These are phyloP conservation scores for Entrophospora sp. DNA, from an alignment of 192 early-diverging fungal genomes.

Conservation along the genomic window DNA sequence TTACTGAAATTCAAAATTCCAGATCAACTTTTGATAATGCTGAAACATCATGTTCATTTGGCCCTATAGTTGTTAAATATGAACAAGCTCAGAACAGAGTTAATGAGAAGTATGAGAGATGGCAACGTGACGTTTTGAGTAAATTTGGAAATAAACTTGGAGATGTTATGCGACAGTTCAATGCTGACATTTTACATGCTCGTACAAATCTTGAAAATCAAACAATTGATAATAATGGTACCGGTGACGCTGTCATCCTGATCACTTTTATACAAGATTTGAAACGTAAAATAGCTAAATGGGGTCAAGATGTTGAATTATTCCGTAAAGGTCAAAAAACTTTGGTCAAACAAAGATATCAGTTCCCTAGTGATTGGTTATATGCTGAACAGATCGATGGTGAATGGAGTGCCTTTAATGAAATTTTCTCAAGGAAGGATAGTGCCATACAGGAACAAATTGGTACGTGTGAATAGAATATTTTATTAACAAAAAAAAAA, in stretches of 20 bases:
- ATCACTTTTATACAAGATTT: conserved; percentile 96
- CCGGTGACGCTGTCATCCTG: conserved; percentile 85
- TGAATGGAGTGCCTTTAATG: conserved; percentile 95
- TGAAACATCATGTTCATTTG: conserved; percentile 81
- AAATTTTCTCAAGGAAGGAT: conserved; percentile 87
- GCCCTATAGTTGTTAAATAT: conserved; percentile 83
- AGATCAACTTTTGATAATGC: conserved; percentile 95
- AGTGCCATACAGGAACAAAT: conserved; percentile 91
- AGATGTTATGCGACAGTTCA: conserved; percentile 73
- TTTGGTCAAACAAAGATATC: conserved; percentile 86
- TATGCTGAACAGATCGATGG: conserved; percentile 92
- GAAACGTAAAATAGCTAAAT: conserved; percentile 67
- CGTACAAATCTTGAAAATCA: conserved; percentile 83
- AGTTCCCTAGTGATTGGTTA: conserved; percentile 93
- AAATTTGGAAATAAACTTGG: conserved; percentile 80
- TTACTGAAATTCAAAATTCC: conserved; percentile 89
- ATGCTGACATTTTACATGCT: conserved; percentile 62
- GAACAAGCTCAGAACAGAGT: conserved; percentile 98
- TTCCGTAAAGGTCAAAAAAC: conserved; percentile 89
- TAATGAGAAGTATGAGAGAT: conserved; percentile 93
- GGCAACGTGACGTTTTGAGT: conserved; percentile 94
- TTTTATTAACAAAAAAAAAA: neutral
- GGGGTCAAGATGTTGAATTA: conserved; percentile 75
- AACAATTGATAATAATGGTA: conserved; percentile 72
- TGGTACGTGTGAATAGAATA: no score